A percentile compares a stretch with the other conserved stretches of the same genome.
phyloP scores from a whole-genome alignment of 2,329 filamentous ascomycete genomes.

The Pseudogymnoascus sp. region DNA sequence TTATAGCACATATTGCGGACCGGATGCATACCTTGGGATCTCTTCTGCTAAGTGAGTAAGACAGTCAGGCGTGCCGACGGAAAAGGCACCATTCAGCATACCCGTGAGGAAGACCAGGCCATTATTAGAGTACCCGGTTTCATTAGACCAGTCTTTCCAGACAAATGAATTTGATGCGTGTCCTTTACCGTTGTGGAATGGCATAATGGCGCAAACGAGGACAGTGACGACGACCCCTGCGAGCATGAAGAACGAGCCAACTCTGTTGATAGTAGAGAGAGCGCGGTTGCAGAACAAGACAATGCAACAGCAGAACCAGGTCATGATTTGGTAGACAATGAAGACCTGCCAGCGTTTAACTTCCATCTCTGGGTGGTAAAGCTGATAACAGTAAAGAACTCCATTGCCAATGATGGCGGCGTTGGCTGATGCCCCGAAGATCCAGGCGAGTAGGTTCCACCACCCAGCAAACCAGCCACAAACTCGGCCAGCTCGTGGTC shows the following conservation, averaged over 20 bases:
- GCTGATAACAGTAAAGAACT: constrained; percentile 40
- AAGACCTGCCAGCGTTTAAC: constrained; percentile 46
- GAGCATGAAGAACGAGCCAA: constrained; percentile 48
- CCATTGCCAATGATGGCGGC: constrained; percentile 37
- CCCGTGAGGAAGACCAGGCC: constrained; percentile 53
- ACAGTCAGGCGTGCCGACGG: constrained; percentile 59
- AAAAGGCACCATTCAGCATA: constrained; percentile 62
- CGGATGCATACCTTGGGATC: constrained; percentile 37
- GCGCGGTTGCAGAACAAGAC: constrained; percentile 49
- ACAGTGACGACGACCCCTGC: constrained; percentile 48
- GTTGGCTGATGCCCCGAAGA: constrained; percentile 33
- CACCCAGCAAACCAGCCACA: constrained; percentile 44
- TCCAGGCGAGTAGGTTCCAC: constrained; percentile 46
- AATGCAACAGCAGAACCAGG: constrained; percentile 38
- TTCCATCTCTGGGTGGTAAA: constrained; percentile 40
- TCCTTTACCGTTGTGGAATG: constrained; percentile 35
- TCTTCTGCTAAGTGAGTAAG: constrained; percentile 60
- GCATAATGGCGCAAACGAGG: constrained; percentile 50
- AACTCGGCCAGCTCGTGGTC: constrained; percentile 37
- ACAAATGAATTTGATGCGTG: constrained; percentile 36
- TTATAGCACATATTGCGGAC: background rate
- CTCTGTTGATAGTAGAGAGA: constrained; percentile 45
- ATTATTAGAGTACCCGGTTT: constrained; percentile 39
- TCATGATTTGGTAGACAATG: constrained; percentile 39
- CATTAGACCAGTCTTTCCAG: constrained; percentile 39